Base-by-base conservation (phyloP, 163 green algal genomes). In the Chlamydomonas reinhardtii region DNA sequence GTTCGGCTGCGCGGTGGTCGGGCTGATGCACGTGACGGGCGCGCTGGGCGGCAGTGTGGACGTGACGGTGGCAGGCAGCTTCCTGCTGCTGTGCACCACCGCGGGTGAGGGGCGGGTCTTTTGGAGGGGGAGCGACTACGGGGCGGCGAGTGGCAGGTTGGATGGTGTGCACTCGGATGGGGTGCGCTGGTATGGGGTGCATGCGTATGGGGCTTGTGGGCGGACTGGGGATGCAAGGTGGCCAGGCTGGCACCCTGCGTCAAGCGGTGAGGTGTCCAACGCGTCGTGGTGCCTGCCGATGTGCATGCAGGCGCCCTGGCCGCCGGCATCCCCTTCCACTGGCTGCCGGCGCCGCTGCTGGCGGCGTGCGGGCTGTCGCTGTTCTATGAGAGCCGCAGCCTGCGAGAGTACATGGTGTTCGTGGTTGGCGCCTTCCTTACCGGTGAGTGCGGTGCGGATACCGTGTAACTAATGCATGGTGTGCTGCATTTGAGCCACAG, bases 341-440 rank as follows among this genome's bases (percentile, higher is more conserved):
- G 93, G 90, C 89, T 99, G 83, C 94, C 96, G 8, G 96, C 95
- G 20, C 96, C 97, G 15, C 91, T 98, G 83, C 62, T 96, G 29
- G 94, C 93, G 20, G 95, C 95, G 15, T 85, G 83, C 12, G 97
- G 95, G 4, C 86, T 99, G 25, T 94, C 94, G 29, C 91, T 98
- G 61, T 98, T 94, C 85, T 97, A 96, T 79, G 95, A 98, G 73
- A 94, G 92, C 5, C 48, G 89, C 32, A 88, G 74, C 68, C 62
- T 98, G 64, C 76, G 90, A 2, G 93, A 98, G 91, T 98, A 98
- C 89, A 52, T 89, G 52, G 71, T 98, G 5, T 98, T 98, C 78
- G 92, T 94, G 34, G 84, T 77, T 24, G 94, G 93, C 14, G 90
- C 89, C 17, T 83, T 95, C 39, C n/a, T 92, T 22, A 95, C 94